Evolutionary conservation across 768 basidiomycete species (phyloP), one percentile per base, ranked within the genome.

Genomic region (Kwoniella mangroviensis): DNA sequence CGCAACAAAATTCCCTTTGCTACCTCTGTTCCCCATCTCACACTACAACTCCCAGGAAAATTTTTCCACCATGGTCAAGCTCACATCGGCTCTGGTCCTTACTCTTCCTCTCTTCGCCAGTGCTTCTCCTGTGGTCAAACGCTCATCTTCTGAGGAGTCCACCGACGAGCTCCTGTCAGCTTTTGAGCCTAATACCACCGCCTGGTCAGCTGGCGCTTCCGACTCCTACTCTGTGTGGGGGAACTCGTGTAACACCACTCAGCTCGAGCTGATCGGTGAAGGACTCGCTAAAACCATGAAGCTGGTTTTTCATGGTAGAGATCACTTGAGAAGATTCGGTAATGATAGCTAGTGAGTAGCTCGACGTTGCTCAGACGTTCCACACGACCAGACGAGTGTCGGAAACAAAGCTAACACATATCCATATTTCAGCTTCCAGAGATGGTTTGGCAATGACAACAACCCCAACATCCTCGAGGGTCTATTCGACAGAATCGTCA

Each of bases 401-500:
- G 34, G 3, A 34, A 7, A 34, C 13, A n/a, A 12, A 17, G 40
- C 17, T 45, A 15, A 40, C 26, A 15, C 51, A 17, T 22, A 15
- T 51, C 34, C 19, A 11, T 17, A 26, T 45, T 17, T 3, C 28
- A 73, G 72, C 55, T 73, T 73, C 66, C 42, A 68, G 17, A 62
- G 28, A 51, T 74, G 73, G 73, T 74, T 70, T 58, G 69, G 73
- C n/a, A 59, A 49, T 26, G 54, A 63, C 9, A 65, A 63, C 51
- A 59, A 74, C 63, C 52, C 66, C 11, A 67, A 67, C 45, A 60
- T 28, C 26, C 28, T 70, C 6, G 66, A 70, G 34, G 73, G 73
- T 3, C 63, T 74, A 3, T 74, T 67, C 63, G 73, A 74, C 42
- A 65, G 73, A 34, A 63, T 74, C 24, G 63, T 74, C 34, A 62